A percentile compares a stretch with the other conserved stretches of the same genome.
Evolutionary conservation across 2,329 filamentous ascomycete species (phyloP).

Genomic region (Myriosclerotinia duriaeana): DNA sequence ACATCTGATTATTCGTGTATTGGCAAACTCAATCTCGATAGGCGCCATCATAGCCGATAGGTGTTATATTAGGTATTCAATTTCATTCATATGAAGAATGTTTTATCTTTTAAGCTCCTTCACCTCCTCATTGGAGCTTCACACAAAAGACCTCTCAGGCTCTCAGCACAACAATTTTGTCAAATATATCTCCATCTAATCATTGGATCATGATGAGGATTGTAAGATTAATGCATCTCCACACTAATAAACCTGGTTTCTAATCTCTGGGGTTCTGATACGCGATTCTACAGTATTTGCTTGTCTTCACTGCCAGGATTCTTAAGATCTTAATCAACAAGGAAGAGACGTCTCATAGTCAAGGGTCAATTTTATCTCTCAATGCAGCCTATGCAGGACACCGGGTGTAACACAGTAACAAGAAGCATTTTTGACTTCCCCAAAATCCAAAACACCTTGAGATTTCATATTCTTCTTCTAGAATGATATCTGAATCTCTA

Average conservation of each 20-base stretch:
- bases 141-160: background rate
- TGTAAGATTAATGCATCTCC: constrained; percentile 19
- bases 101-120: background rate
- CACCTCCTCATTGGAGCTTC: background rate
- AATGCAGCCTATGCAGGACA: background rate
- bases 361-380: background rate
- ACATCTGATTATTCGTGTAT: background rate
- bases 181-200: constrained; percentile 17
- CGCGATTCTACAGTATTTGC: constrained; percentile 9
- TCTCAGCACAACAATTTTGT: constrained; percentile 7
- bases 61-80: background rate
- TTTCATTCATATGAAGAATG: background rate
- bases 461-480: background rate
- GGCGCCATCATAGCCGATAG: background rate
- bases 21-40: background rate
- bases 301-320: constrained; percentile 8
- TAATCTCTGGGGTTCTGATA: constrained; percentile 9
- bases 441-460: constrained; percentile 8
- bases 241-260: background rate
- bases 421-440: background rate
- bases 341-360: background rate
- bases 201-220: background rate
- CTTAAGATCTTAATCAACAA: constrained; percentile 3
- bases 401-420: background rate
- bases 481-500: background rate